Base-by-base conservation (phyloP, 2,329 filamentous ascomycete species). In the Thielaviopsis populi region DNA sequence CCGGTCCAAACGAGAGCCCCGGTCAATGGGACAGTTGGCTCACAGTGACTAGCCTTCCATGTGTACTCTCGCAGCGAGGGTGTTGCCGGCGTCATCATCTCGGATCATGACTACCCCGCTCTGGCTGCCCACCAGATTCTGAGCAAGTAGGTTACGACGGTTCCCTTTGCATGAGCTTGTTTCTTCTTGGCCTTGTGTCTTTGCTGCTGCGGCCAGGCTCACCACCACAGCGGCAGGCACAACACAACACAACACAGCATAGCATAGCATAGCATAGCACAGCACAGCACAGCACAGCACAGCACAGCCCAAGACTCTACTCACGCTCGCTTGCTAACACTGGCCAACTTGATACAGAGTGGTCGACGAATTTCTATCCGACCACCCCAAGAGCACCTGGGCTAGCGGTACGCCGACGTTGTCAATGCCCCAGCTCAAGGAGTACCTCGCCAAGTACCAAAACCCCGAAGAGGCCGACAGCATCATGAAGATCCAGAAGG, bases 401-500 rank as follows among this genome's bases (percentile, higher is more conserved):
- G 78, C 80, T 19, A 79, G 77, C 70, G 74, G 80, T 71, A 78
- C 70, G 69, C 78, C 77, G 65, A 76, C 75, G 63, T 76, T 89
- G 62, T 72, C 78, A 22, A 86, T 91, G 73, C 87, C 88, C 53
- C 82, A 87, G 72, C 80, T 97, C 64, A 86, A 89, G 73, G 87
- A 90, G 50, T 95, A 95, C 75, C 73, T 83, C 59, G 71, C 71
- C 70, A 80, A 80, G 71, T 95, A 91, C 77, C 89, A 96, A 77
- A 88, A 96, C 74, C 91, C 92, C 13, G 80, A 85, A 71, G 83
- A 95, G 76, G 91, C 90, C 69, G 91, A 95, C 77, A 92, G 86
- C 75, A 95, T 97, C 73, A 83, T 90, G 79, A 91, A 90, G 80
- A 96, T 99, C 70, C 92, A 97, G 75, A 88, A 90, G 77, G 91